Evolutionary conservation across 139 green algal genomes (phyloP), one percentile per base, ranked within the genome.

Genomic region (Picochlorum costavermella): DNA sequence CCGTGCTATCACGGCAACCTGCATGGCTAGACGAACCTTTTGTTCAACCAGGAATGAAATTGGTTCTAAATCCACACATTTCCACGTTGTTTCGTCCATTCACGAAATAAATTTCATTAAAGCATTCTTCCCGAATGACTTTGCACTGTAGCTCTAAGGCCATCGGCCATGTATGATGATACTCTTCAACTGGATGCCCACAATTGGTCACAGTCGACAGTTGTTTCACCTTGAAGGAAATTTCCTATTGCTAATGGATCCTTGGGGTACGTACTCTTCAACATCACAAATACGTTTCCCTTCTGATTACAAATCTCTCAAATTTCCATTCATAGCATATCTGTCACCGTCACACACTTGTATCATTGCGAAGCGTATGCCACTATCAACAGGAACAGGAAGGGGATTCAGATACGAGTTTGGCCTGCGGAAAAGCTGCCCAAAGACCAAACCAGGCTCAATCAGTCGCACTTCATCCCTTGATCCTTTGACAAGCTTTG

Each of bases 401-500:
- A 44, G 51, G 5, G 60, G 60, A 57, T 66, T 66, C 48, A 66
- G 20, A 57, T 31, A 66, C 4, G 25, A 45, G 40, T 66, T 66
- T 23, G 60, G 60, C 31, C 26, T 51, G 20, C 60, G 31, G 13
- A 66, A 66, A 8, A 66, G 14, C 2, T 66, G 60, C 10, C 60
- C 60, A 56, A 66, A 31, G 14, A 66, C n/a, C n/a, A 66, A 66
- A 26, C 60, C 60, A 23, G 60, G 60, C 31, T 56, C 14, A 23
- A 66, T 43, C 48, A 50, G 11, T 40, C 60, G 14, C 14, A 66
- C 26, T 55, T 66, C 60, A 25, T 66, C 60, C 16, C 60, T 25
- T 12, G 60, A 45, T 17, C 60, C 60, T 56, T 43, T 56, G 13
- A 66, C 60, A 11, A 66, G 60, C 33, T 55, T 20, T 14, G 60